Evolutionary conservation across 768 basidiomycete genomes (phyloP).

Genomic region (Pleurotus salmoneostramineus): DNA sequence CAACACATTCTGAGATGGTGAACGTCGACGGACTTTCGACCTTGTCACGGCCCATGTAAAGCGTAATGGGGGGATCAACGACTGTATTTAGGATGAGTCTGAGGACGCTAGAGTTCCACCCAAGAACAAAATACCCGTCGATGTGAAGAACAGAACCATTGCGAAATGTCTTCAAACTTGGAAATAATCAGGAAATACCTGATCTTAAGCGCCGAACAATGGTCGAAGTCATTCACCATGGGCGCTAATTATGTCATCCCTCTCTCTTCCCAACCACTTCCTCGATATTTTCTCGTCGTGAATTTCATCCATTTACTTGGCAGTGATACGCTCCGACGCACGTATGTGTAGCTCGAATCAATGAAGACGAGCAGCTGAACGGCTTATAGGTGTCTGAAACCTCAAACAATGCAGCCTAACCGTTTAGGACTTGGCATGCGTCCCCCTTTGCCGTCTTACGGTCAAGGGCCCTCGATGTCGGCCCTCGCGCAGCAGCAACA

Average conservation of each 20-base stretch:
- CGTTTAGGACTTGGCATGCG: slow-evolving; percentile 86
- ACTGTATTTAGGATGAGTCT: slow-evolving; percentile 29
- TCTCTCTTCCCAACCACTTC: not conserved
- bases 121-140: slow-evolving; percentile 30
- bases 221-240: not conserved
- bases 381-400: not conserved
- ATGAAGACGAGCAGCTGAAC: not conserved
- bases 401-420: slow-evolving; percentile 63
- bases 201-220: too few species aligned
- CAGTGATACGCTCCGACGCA: too few species aligned
- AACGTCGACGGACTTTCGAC: slow-evolving; percentile 69
- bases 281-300: not conserved
- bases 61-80: slow-evolving; percentile 55
- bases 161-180: not conserved
- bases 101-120: not conserved
- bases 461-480: slow-evolving; percentile 89
- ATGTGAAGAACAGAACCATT: slow-evolving; percentile 70
- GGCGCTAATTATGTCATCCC: too few species aligned
- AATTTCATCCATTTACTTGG: not conserved
- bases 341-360: too few species aligned
- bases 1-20: not conserved
- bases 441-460: slow-evolving; percentile 82
- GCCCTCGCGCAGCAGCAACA: slow-evolving; percentile 83
- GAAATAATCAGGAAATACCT: too few species aligned
- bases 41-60: slow-evolving; percentile 98